Evolutionary conservation across 2,329 filamentous ascomycete genomes (phyloP).

Genomic region (Pyrenophora tritici-repentis): DNA sequence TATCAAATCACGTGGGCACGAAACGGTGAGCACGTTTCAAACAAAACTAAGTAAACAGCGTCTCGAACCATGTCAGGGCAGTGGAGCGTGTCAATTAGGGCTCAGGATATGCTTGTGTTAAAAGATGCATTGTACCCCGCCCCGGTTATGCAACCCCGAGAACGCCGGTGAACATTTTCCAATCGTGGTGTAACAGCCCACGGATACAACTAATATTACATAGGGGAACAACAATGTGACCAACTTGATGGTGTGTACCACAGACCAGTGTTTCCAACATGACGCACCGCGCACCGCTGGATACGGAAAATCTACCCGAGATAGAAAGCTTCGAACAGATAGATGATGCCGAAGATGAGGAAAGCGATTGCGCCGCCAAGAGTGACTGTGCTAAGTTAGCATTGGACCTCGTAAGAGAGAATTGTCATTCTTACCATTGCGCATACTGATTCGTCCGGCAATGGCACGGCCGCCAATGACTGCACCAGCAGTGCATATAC

Average conservation of each 20-base stretch:
- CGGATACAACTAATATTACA: slow-evolving; percentile 37
- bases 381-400: slow-evolving; percentile 67
- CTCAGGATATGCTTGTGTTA: background rate
- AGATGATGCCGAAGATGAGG: slow-evolving; percentile 88
- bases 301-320: slow-evolving; percentile 41
- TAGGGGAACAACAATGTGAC: slow-evolving; percentile 7
- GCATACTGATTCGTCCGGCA: slow-evolving; percentile 90
- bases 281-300: slow-evolving; percentile 33
- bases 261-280: slow-evolving; percentile 16
- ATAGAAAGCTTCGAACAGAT: slow-evolving; percentile 79
- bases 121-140: slow-evolving; percentile 1
- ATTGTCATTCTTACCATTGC: slow-evolving; percentile 75
- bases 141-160: slow-evolving; percentile 14
- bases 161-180: slow-evolving; percentile 23
- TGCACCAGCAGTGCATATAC: slow-evolving; percentile 85
- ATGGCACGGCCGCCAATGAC: slow-evolving; percentile 92
- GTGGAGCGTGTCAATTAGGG: background rate
- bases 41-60: background rate
- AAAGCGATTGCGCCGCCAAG: slow-evolving; percentile 90
- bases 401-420: background rate
- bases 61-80: no score
- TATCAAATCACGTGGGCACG: background rate
- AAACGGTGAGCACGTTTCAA: background rate
- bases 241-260: background rate
- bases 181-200: background rate